Evolutionary conservation across 352 stramenopile genomes (phyloP).

Genomic region (Phytophthora hibernalis): DNA sequence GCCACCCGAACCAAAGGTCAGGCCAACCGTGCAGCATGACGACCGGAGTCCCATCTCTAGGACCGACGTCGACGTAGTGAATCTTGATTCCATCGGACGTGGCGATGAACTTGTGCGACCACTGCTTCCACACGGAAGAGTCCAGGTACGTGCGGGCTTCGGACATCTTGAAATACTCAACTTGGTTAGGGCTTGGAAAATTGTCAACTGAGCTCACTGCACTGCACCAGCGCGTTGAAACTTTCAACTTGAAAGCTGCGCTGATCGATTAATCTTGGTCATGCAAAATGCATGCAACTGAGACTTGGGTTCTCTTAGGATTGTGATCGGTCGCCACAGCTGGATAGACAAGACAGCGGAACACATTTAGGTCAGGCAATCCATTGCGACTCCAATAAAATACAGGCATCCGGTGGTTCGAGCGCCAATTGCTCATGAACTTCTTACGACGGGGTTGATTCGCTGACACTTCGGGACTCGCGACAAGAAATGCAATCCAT

Average conservation of each 20-base stretch:
- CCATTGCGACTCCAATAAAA: background rate
- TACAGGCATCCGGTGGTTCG: background rate
- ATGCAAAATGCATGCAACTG: slow-evolving; percentile 1
- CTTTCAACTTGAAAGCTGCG: background rate
- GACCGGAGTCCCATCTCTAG: slow-evolving; percentile 47
- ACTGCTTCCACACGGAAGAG: slow-evolving; percentile 39
- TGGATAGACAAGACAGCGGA: slow-evolving; percentile 22
- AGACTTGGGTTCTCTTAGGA: slow-evolving; percentile 12
- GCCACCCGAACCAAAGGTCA: slow-evolving; percentile 69
- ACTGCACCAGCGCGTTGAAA: slow-evolving; percentile 4
- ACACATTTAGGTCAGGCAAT: slow-evolving; percentile 33
- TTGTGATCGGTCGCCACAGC: slow-evolving; percentile 24
- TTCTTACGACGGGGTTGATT: slow-evolving; percentile 25
- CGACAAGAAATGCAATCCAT: slow-evolving; percentile 37
- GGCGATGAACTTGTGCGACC: slow-evolving; percentile 42
- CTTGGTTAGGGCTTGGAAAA: slow-evolving; percentile 26
- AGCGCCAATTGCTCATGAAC: slow-evolving; percentile 3
- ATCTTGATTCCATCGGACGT: slow-evolving; percentile 46
- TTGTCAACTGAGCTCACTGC: slow-evolving; percentile 21
- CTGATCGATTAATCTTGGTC: slow-evolving; percentile 16
- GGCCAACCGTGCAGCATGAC: slow-evolving; percentile 75
- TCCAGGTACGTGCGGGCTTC: slow-evolving; percentile 22
- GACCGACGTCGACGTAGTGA: slow-evolving; percentile 62
- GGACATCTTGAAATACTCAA: slow-evolving; percentile 25
- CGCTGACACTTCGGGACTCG: slow-evolving; percentile 24